phyloP scores from a whole-genome alignment of 176 grass and related monocot genomes.

The Oryza glaberrima region DNA sequence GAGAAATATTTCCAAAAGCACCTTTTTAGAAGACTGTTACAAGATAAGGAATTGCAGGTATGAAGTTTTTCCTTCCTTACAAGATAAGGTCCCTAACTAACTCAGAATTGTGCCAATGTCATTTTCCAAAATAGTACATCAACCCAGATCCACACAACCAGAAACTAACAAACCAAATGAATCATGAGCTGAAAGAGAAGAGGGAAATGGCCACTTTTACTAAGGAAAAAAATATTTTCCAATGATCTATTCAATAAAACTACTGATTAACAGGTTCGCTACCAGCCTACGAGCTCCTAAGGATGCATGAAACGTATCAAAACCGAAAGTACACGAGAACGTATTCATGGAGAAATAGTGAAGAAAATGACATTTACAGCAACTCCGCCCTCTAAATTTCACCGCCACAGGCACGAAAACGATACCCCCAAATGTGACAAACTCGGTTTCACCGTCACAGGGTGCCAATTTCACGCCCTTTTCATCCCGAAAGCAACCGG shows the following conservation, averaged over 20 bases:
- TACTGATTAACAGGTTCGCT: background rate
- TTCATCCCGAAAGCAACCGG: slow-evolving; percentile 21
- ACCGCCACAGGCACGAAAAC: background rate
- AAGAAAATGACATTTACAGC: slow-evolving; percentile 18
- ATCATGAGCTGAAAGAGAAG: background rate
- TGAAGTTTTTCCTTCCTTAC: background rate
- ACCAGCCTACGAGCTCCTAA: background rate
- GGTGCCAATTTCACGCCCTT: slow-evolving; percentile 8
- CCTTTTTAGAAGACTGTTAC: slow-evolving; percentile 2
- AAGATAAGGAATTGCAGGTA: background rate
- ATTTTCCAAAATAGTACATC: slow-evolving; percentile 10
- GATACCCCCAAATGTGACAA: background rate
- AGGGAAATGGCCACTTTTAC: background rate
- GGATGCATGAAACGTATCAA: background rate
- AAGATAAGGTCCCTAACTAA: background rate
- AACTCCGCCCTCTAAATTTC: slow-evolving; percentile 20
- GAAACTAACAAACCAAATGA: background rate
- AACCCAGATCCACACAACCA: background rate
- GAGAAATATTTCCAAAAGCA: background rate
- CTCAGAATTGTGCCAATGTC: background rate
- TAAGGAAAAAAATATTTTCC: background rate
- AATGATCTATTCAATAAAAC: background rate
- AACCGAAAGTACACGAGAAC: background rate
- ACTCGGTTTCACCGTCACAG: slow-evolving; percentile 40
- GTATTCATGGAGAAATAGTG: background rate